Evolutionary conservation across 2,329 filamentous ascomycete genomes (phyloP).

Genomic region (Aphanoascus verrucosus): DNA sequence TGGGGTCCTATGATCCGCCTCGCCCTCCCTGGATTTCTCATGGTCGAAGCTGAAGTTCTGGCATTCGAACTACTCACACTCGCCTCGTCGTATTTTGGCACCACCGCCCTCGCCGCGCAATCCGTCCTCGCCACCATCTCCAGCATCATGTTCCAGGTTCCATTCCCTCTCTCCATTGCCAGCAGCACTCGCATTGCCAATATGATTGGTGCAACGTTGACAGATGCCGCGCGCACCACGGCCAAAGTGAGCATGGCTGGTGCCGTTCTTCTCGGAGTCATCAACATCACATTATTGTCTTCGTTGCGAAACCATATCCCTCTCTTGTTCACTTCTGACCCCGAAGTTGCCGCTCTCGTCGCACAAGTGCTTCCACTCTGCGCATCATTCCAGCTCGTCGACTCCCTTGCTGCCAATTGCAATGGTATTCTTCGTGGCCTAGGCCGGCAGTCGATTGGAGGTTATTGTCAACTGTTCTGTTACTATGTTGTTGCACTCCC

Average conservation of each 20-base stretch:
- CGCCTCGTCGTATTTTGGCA: constrained; percentile 67
- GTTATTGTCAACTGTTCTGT: constrained; percentile 73
- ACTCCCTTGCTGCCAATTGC: constrained; percentile 65
- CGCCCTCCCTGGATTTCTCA: constrained; percentile 77
- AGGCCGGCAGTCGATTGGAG: constrained; percentile 78
- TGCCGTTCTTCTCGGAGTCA: constrained; percentile 59
- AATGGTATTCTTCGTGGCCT: constrained; percentile 80
- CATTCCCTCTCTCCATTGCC: constrained; percentile 83
- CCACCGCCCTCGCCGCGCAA: constrained; percentile 74
- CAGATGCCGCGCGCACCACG: constrained; percentile 66
- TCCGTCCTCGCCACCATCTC: constrained; percentile 70
- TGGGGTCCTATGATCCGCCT: constrained; percentile 80
- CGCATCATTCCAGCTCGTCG: constrained; percentile 82
- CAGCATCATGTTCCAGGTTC: constrained; percentile 76
- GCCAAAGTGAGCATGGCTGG: constrained; percentile 64
- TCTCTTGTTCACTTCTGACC: constrained; percentile 63
- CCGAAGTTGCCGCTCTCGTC: constrained; percentile 57
- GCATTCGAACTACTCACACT: constrained; percentile 87
- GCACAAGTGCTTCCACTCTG: constrained; percentile 65
- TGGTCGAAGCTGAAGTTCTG: constrained; percentile 88
- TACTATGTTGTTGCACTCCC: constrained; percentile 85
- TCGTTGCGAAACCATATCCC: constrained; percentile 63
- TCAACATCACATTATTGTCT: constrained; percentile 64
- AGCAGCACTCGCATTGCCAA: constrained; percentile 83
- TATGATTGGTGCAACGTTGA: constrained; percentile 75